Evolutionary conservation across 2,329 filamentous ascomycete species (phyloP).

Genomic region (Trichoderma harzianum): DNA sequence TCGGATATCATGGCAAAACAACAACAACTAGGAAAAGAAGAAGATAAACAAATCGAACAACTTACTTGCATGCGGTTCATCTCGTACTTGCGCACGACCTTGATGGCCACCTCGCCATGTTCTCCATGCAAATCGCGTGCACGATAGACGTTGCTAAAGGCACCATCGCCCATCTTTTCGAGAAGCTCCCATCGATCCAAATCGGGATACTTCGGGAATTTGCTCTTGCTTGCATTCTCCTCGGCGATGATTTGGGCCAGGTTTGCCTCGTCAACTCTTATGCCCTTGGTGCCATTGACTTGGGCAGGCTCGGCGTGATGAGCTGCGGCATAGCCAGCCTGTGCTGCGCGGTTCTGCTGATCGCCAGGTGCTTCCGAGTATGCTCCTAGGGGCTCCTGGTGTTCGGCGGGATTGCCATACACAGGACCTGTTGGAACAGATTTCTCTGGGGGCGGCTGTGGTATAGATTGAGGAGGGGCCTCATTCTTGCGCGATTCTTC

Average conservation of each 20-base stretch:
- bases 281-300: constrained; percentile 30
- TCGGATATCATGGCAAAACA: constrained; percentile 21
- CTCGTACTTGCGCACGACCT: constrained; percentile 97
- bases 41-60: constrained; percentile 33
- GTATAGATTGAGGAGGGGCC: constrained; percentile 42
- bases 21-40: constrained; percentile 17
- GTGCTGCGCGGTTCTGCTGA: constrained; percentile 63
- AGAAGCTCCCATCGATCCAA: constrained; percentile 69
- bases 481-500: constrained; percentile 56
- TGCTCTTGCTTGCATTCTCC: constrained; percentile 80
- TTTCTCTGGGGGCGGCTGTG: constrained; percentile 53
- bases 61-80: constrained; percentile 99
- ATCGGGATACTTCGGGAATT: constrained; percentile 64
- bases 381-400: constrained; percentile 53
- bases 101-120: constrained; percentile 85
- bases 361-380: constrained; percentile 61
- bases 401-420: constrained; percentile 32
- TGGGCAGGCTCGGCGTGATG: constrained; percentile 59
- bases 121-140: constrained; percentile 72
- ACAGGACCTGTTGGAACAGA: constrained; percentile 51
- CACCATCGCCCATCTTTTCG: constrained; percentile 98
- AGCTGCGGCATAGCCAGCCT: constrained; percentile 63
- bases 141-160: constrained; percentile 97
- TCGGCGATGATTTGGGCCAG: constrained; percentile 86
- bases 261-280: constrained; percentile 59